Conservation (phyloP, 805 yeast species). For the Saccharomycopsis olivae region DNA sequence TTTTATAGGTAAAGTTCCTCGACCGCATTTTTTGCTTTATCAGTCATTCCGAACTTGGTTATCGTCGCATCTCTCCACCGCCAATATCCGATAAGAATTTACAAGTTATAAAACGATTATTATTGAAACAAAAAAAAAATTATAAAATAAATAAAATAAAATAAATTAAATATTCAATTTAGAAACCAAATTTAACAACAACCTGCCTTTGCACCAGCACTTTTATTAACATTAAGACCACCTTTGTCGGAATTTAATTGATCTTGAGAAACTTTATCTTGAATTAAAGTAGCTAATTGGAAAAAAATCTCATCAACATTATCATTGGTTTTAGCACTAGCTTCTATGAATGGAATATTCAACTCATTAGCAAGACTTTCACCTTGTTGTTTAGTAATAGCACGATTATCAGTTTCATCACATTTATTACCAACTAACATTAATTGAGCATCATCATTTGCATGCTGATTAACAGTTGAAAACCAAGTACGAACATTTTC, state of each 20-base stretch:
- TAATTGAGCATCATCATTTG: conserved; percentile 90
- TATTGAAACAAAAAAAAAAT: too few species aligned
- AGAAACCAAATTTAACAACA: conserved; percentile 1
- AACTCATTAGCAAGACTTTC: conserved; percentile 77
- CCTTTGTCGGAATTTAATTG: conserved; percentile 22
- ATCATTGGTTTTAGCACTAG: conserved; percentile 88
- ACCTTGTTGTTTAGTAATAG: conserved; percentile 84
- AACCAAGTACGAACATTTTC: conserved; percentile 92
- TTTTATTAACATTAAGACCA: conserved; percentile 13
- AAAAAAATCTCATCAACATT: conserved; percentile 90
- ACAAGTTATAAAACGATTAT: too few species aligned
- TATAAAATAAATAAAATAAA: too few species aligned
- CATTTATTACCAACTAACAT: conserved; percentile 93
- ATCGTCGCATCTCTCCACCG: too few species aligned
- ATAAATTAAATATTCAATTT: not conserved
- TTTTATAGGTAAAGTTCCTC: too few species aligned
- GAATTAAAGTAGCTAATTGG: conserved; percentile 77
- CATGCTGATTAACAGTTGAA: conserved; percentile 92
- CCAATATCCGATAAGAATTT: too few species aligned
- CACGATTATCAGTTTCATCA: conserved; percentile 82
- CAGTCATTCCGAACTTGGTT: too few species aligned
- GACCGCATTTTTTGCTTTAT: too few species aligned
- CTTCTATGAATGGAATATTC: conserved; percentile 87
- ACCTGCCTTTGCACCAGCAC: not conserved
- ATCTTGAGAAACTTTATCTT: conserved; percentile 55